Evolutionary conservation across 1,139 yeast species (phyloP).

Genomic region (Geotrichum phurueaensis): DNA sequence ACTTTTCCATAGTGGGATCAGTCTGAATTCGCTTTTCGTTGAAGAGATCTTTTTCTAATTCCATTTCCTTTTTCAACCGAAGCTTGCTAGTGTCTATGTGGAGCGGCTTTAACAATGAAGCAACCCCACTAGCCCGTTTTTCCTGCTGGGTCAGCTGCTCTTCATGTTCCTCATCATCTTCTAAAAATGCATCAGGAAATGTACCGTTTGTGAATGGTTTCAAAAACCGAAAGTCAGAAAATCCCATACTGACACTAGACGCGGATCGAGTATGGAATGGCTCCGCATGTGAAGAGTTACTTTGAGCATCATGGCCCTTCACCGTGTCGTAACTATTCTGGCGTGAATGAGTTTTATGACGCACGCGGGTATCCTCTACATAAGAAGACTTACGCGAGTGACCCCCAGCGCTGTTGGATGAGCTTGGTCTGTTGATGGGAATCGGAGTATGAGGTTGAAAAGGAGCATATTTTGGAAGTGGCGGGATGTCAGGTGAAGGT

Average conservation of each 20-base stretch:
- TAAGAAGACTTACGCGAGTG: slow-evolving; percentile 16
- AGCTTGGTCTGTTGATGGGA: neutral
- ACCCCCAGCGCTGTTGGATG: slow-evolving; percentile 5
- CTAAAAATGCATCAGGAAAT: slow-evolving; percentile 8
- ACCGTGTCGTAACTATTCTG: slow-evolving; percentile 16
- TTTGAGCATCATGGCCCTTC: slow-evolving; percentile 6
- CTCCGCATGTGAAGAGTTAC: neutral
- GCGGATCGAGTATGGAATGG: slow-evolving; percentile 13
- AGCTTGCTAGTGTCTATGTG: slow-evolving; percentile 6
- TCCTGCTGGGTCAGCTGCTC: neutral
- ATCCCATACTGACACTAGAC: slow-evolving; percentile 12
- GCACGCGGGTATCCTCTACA: slow-evolving; percentile 15
- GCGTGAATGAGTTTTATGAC: slow-evolving; percentile 15
- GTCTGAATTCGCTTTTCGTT: slow-evolving; percentile 20
- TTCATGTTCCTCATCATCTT: slow-evolving; percentile 6
- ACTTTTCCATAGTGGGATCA: slow-evolving; percentile 17
- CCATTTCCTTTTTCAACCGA: neutral
- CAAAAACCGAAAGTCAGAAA: slow-evolving; percentile 15
- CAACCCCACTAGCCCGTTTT: slow-evolving; percentile 12
- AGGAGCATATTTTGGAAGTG: slow-evolving; percentile 2
- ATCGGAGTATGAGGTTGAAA: neutral
- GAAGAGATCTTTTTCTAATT: neutral
- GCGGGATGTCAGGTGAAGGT: slow-evolving; percentile 8
- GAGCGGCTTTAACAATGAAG: slow-evolving; percentile 12
- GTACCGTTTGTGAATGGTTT: slow-evolving; percentile 13